These are phyloP conservation scores for Pyrenochaeta sp. DNA, from an alignment of 2,329 filamentous ascomycete species.

Conservation along the genomic window DNA sequence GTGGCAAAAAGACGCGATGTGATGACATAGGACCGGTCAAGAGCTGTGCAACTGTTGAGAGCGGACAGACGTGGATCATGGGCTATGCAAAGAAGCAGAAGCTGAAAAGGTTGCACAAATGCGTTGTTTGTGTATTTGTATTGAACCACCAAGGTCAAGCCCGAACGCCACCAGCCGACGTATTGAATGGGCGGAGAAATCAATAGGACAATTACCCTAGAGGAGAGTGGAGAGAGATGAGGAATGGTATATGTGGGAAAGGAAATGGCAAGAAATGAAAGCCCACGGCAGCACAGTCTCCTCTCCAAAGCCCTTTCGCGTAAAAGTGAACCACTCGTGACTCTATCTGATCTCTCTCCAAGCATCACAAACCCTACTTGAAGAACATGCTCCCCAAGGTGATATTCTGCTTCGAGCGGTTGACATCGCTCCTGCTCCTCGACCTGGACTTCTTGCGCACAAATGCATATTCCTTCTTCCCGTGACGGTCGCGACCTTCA, in stretches of 20 bases:
- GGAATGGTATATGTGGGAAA: conserved; percentile 2
- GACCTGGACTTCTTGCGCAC: conserved; percentile 48
- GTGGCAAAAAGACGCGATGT: conserved; percentile 1
- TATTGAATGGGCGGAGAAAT: background rate
- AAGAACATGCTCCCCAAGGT: conserved; percentile 46
- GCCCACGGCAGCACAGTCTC: background rate
- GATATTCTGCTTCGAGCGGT: conserved; percentile 39
- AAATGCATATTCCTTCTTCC: conserved; percentile 57
- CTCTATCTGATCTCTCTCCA: background rate
- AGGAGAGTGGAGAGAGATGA: too few species aligned
- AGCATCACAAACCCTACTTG: conserved; percentile 11
- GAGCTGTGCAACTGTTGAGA: background rate
- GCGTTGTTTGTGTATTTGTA: background rate
- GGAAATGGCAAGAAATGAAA: background rate
- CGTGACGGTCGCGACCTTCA: conserved; percentile 43
- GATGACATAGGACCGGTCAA: conserved; percentile 4
- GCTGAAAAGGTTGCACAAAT: background rate
- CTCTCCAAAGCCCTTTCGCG: background rate
- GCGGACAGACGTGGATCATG: background rate
- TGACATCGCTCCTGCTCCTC: conserved; percentile 40
- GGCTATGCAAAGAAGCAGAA: background rate
- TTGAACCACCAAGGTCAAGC: background rate
- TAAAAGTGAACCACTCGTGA: background rate
- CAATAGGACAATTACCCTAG: background rate
- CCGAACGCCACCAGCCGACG: background rate